Evolutionary conservation across 2,329 filamentous ascomycete genomes (phyloP), one percentile per base, ranked within the genome.

Genomic region (Penicillium brevicompactum): DNA sequence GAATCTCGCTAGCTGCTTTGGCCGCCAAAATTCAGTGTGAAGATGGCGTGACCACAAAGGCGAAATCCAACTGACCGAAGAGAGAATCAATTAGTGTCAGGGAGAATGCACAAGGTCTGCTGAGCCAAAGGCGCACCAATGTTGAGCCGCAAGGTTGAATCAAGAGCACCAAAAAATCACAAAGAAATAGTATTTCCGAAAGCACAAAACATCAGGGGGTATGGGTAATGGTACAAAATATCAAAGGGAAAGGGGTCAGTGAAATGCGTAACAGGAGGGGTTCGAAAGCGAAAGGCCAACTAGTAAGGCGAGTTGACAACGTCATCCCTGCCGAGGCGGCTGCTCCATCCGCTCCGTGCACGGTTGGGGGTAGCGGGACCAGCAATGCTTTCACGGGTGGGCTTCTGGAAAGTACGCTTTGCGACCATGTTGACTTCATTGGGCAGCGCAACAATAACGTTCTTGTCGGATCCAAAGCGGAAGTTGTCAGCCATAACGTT

Each of bases 391-490:
- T 99, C 92, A 37, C 94, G 82, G 1, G 94, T 97, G 1, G 93
- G 92, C 68, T 87, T 87, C 80, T 91, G 91, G 69, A 99, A 84
- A 54, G 86, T 88, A 65, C 88, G 84, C 75, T 93, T 92, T 44
- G 88, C 89, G 11, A 99, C 91, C 92, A 97, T 97, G 75, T 97
- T 95, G 64, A 99, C 94, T 74, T 97, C 92, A 70, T 99, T 96
- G 2, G 94, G 92, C 60, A 99, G 79, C 1, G 94, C 94, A 34
- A 99, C 93, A 68, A 99, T 96, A 67, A 99, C 91, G 68, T 97
- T 97, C 84, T 96, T 96, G 75, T 99, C 94, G 5, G 88, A 92
- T 45, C 93, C 93, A 69, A 92, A 99, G 68, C 94, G 92, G 86
- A 99, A 99, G 73, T 99, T 96, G 73, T 99, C 94, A 4, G 94